These are phyloP conservation scores for Neurospora tetrasperma DNA, from an alignment of 495 filamentous ascomycete species.

Conservation along the genomic window DNA sequence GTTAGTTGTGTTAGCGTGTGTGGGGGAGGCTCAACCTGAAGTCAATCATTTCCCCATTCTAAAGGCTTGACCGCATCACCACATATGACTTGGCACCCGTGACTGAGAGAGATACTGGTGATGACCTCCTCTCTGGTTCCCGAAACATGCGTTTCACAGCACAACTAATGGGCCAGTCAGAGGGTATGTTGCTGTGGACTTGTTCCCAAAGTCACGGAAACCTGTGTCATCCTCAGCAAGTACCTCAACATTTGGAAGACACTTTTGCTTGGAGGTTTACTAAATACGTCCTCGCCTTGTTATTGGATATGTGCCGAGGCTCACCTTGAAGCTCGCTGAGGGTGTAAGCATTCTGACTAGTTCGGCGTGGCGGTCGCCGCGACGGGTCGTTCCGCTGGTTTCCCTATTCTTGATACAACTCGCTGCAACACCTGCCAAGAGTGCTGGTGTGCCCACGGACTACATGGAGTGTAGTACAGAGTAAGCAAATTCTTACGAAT, in stretches of 20 bases:
- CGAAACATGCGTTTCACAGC: background rate
- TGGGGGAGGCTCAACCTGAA: background rate
- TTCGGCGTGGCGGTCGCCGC: background rate
- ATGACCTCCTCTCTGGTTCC: background rate
- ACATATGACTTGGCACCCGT: background rate
- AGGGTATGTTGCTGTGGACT: background rate
- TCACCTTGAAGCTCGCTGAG: background rate
- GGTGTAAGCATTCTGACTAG: background rate
- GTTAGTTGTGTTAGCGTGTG: background rate
- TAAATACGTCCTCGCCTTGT: background rate
- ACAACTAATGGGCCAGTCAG: background rate
- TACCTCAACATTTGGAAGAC: background rate
- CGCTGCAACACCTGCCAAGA: background rate
- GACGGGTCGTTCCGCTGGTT: background rate
- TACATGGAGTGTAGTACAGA: background rate
- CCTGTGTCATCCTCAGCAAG: background rate
- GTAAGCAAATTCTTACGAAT: background rate
- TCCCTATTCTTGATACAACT: background rate
- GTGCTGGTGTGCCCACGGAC: background rate
- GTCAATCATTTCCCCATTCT: background rate
- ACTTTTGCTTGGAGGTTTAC: background rate
- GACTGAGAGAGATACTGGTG: background rate
- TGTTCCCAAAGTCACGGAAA: background rate
- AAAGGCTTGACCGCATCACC: background rate
- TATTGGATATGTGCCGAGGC: background rate